Percentiles rank a stretch among this genome's conserved stretches.
Conservation (phyloP, 208 protist genomes). For the Leishmania gerbilli region DNA sequence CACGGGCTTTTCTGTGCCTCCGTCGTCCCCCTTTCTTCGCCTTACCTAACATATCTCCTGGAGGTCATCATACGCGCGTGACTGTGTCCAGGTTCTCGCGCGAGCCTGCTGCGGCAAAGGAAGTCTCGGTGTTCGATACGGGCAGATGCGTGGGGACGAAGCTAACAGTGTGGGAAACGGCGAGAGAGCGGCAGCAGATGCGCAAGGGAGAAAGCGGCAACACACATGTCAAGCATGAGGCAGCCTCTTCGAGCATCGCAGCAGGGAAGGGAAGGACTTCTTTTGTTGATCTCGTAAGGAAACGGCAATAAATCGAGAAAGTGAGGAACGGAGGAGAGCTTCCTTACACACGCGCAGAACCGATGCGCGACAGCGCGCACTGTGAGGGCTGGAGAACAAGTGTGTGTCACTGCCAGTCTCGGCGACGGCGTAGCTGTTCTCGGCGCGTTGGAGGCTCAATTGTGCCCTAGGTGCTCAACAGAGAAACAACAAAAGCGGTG, state of each 20-base stretch:
- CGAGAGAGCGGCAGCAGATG: no score
- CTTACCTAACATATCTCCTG: neutral
- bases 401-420: neutral
- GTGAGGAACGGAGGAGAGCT: neutral
- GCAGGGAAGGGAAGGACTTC: neutral
- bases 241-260: neutral
- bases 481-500: neutral
- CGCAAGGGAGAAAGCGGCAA: neutral
- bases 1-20: neutral
- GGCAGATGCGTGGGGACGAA: neutral
- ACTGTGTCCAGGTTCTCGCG: neutral
- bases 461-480: no score
- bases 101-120: neutral
- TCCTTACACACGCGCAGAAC: neutral
- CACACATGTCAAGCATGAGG: neutral
- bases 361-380: neutral
- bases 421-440: neutral
- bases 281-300: neutral
- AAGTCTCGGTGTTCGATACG: neutral
- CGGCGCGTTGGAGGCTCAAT: neutral
- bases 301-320: neutral
- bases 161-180: neutral
- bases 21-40: neutral
- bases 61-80: neutral
- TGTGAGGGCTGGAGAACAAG: neutral